phyloP scores from a whole-genome alignment of 1,284 basidiomycete genomes.

The Agroathelia rolfsii region DNA sequence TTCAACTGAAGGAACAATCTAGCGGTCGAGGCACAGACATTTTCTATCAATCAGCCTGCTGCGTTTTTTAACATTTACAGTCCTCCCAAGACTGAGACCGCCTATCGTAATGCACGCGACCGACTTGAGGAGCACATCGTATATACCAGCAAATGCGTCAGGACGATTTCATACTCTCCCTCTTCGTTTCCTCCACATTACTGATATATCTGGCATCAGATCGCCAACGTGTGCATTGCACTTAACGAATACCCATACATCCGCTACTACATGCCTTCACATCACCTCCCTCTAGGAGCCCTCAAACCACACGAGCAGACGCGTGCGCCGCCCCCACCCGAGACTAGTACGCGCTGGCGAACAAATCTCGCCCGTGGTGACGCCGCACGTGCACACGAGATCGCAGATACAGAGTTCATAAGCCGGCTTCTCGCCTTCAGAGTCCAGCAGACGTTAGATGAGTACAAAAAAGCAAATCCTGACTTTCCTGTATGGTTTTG shows the following conservation, averaged over 20 bases:
- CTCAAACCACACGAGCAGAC: conserved; percentile 57
- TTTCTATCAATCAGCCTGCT: conserved; percentile 66
- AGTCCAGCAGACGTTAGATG: conserved; percentile 76
- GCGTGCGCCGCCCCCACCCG: conserved; percentile 51
- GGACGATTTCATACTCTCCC: conserved; percentile 15
- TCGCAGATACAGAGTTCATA: conserved; percentile 60
- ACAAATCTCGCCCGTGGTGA: conserved; percentile 64
- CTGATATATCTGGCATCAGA: conserved; percentile 32
- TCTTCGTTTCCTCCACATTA: conserved; percentile 10
- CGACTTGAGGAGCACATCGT: conserved; percentile 77
- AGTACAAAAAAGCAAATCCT: conserved; percentile 75
- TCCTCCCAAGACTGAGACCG: conserved; percentile 63
- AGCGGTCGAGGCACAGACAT: conserved; percentile 81
- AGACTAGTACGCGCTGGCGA: conserved; percentile 55
- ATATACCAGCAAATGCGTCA: conserved; percentile 61
- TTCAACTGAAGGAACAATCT: conserved; percentile 6
- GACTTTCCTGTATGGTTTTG: conserved; percentile 65
- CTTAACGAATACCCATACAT: conserved; percentile 92
- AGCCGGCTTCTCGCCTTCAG: conserved; percentile 74
- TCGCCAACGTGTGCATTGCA: conserved; percentile 85
- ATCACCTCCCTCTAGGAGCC: conserved; percentile 82
- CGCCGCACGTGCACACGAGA: conserved; percentile 53
- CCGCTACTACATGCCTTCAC: conserved; percentile 83
- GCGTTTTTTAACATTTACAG: conserved; percentile 84
- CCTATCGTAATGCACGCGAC: conserved; percentile 49